A percentile compares a stretch with the other conserved stretches of the same genome.
These are phyloP conservation scores for Mortierella sp. DNA, from an alignment of 371 early-diverging fungal genomes.

Conservation along the genomic window DNA sequence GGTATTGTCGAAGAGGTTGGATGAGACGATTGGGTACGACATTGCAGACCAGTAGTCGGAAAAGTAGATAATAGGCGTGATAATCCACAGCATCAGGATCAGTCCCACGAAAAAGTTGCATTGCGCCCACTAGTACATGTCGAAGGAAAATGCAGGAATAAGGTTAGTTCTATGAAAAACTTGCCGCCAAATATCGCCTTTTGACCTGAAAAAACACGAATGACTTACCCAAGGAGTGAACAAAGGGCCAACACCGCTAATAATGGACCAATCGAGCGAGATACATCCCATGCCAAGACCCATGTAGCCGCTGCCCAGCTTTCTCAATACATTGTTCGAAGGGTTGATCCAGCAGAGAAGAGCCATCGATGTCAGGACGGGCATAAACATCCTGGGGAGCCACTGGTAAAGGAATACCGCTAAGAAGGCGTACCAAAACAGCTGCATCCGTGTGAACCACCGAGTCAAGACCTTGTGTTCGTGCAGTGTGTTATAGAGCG, in stretches of 20 bases:
- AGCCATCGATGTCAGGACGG: constrained; percentile 67
- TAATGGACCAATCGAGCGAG: constrained; percentile 61
- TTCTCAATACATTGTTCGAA: constrained; percentile 64
- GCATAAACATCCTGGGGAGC: constrained; percentile 74
- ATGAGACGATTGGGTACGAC: constrained; percentile 72
- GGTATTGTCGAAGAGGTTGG: constrained; percentile 66
- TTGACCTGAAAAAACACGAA: not conserved
- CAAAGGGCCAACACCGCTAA: constrained; percentile 61
- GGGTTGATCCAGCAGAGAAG: constrained; percentile 68
- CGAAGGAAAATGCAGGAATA: not conserved
- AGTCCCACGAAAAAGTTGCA: constrained; percentile 76
- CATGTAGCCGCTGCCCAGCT: constrained; percentile 68
- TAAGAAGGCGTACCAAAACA: constrained; percentile 63
- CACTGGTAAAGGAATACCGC: constrained; percentile 69
- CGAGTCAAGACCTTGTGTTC: constrained; percentile 58
- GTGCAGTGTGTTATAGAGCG: constrained; percentile 81
- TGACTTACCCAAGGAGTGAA: constrained; percentile 59
- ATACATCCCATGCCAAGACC: constrained; percentile 59
- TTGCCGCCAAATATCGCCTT: not conserved
- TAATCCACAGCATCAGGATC: constrained; percentile 76
- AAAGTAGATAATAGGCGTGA: constrained; percentile 77
- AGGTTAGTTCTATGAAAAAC: constrained; percentile 22
- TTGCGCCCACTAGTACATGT: constrained; percentile 69
- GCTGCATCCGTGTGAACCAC: constrained; percentile 52
- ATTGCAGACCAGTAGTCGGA: constrained; percentile 72